These are phyloP conservation scores for Obba rivulosa DNA, from an alignment of 768 basidiomycete species.

Conservation along the genomic window DNA sequence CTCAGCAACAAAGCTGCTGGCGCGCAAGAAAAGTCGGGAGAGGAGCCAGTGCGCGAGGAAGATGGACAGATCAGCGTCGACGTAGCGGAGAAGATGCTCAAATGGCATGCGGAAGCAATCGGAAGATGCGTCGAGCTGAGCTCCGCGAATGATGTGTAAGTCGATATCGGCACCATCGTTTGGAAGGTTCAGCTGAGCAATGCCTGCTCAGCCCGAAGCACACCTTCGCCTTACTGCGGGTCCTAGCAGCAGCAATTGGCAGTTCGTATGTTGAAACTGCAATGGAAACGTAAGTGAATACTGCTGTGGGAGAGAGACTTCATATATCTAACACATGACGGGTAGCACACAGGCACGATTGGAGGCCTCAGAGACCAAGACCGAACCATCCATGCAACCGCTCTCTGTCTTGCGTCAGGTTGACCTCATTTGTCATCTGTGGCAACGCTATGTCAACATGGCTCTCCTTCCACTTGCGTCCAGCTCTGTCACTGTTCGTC, in stretches of 20 bases:
- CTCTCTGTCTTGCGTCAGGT: conserved; percentile 61
- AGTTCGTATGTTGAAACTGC: conserved; percentile 86
- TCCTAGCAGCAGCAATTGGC: conserved; percentile 83
- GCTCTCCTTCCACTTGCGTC: conserved; percentile 85
- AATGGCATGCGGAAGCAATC: conserved; percentile 97
- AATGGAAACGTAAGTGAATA: conserved; percentile 74
- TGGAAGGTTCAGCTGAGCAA: background rate
- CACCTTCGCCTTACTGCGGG: conserved; percentile 74
- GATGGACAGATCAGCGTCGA: conserved; percentile 78
- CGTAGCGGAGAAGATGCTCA: conserved; percentile 84
- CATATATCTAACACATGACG: conserved; percentile 3
- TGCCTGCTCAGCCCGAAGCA: conserved; percentile 68
- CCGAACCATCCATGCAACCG: conserved; percentile 73
- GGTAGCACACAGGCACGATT: conserved; percentile 64
- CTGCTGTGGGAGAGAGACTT: background rate
- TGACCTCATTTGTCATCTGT: conserved; percentile 90
- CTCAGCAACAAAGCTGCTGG: conserved; percentile 31
- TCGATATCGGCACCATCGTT: conserved; percentile 4
- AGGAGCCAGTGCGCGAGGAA: conserved; percentile 68
- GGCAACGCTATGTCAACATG: conserved; percentile 94
- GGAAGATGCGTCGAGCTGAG: conserved; percentile 92
- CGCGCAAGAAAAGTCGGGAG: conserved; percentile 29
- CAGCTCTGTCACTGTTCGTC: conserved; percentile 77
- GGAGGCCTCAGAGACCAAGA: conserved; percentile 67
- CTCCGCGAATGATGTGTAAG: conserved; percentile 78